Evolutionary conservation across 352 stramenopile genomes (phyloP).

Genomic region (Achlya hypogyna): DNA sequence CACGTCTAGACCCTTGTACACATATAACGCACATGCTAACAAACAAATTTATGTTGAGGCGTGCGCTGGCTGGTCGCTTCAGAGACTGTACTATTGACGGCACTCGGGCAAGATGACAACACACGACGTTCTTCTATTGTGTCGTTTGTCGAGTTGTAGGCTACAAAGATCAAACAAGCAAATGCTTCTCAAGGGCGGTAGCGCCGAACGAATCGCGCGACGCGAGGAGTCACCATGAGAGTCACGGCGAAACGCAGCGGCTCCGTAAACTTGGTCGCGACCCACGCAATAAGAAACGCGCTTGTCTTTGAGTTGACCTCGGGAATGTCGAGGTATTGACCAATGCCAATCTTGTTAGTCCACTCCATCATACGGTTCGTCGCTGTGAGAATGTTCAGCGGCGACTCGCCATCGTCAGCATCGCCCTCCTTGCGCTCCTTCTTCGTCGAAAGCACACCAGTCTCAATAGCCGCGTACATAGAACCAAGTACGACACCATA

Average conservation of each 20-base stretch:
- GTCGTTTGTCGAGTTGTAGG: not conserved
- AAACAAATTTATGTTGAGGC: too few species aligned
- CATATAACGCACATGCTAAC: not conserved
- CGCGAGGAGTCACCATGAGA: constrained; percentile 63
- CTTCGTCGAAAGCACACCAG: constrained; percentile 59
- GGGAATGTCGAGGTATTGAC: constrained; percentile 66
- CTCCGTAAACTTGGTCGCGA: constrained; percentile 84
- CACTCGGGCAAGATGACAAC: not conserved
- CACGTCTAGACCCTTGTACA: not conserved
- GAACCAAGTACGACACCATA: constrained; percentile 68
- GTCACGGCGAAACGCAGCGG: constrained; percentile 67
- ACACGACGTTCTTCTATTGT: not conserved
- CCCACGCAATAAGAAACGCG: constrained; percentile 72
- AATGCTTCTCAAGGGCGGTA: not conserved
- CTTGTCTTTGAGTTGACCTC: constrained; percentile 73
- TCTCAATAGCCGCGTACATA: constrained; percentile 74
- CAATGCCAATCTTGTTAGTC: constrained; percentile 9
- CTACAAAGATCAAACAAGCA: not conserved
- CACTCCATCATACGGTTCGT: constrained; percentile 46
- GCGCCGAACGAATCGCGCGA: constrained; percentile 49
- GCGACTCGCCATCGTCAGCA: constrained; percentile 24
- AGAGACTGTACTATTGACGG: not conserved
- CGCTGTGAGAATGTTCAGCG: constrained; percentile 68
- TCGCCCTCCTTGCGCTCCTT: constrained; percentile 25
- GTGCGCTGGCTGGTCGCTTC: not conserved